Evolutionary conservation across 495 filamentous ascomycete genomes (phyloP).

Genomic region (Xylaria curta): DNA sequence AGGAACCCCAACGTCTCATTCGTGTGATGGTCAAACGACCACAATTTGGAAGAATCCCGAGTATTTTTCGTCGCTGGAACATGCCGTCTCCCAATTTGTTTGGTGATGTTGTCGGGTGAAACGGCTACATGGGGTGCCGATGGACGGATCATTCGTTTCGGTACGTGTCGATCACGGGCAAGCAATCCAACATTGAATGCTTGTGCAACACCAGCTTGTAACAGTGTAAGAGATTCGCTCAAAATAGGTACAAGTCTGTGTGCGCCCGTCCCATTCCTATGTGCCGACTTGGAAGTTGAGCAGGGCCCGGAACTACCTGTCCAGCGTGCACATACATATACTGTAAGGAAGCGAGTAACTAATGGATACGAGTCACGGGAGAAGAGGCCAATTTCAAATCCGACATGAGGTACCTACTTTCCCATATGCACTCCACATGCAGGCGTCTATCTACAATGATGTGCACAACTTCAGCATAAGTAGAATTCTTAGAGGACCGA

Average conservation of each 20-base stretch:
- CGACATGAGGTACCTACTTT: not conserved
- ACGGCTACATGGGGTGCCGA: conserved; percentile 3
- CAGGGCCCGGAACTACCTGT: not conserved
- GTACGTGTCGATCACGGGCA: not conserved
- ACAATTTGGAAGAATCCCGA: not conserved
- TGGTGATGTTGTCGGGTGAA: conserved; percentile 1
- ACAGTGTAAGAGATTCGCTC: not conserved
- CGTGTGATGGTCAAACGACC: not conserved
- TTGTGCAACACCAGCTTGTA: not conserved
- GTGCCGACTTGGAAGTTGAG: not conserved
- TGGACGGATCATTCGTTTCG: conserved; percentile 10
- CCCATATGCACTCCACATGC: not conserved
- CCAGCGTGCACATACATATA: not conserved
- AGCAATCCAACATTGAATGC: not conserved
- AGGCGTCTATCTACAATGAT: not conserved
- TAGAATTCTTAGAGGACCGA: not conserved
- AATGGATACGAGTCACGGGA: not conserved
- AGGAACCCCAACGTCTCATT: not conserved
- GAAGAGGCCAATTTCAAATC: conserved; percentile 13
- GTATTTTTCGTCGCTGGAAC: conserved; percentile 5
- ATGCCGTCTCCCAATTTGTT: conserved; percentile 8
- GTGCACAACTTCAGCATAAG: not conserved
- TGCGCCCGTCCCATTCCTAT: too few relatives aligned
- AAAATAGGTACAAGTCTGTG: too few relatives aligned
- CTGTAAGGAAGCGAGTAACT: not conserved